Evolutionary conservation across 345 rosid species (phyloP), one percentile per base, ranked within the genome.

Genomic region (Rhizophora mangle): DNA sequence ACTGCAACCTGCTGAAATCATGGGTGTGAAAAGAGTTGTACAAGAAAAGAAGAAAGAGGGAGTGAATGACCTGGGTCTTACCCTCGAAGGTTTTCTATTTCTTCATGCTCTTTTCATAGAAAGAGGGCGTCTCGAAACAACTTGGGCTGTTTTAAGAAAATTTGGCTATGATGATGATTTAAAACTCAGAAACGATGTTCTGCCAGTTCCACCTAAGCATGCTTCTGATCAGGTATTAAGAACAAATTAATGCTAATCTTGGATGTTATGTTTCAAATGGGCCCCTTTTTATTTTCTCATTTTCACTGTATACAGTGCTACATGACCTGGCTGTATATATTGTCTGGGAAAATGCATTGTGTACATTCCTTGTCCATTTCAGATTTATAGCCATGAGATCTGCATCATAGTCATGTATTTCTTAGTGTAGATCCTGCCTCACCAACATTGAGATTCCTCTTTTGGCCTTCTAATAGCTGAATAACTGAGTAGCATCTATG

Each of bases 141-240:
- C 89, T 72, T 91, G 97, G 97, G 80, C 89, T 71, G 91, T 91
- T 65, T 75, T 91, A 73, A 87, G 97, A 74, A 87, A 86, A 81
- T 91, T 82, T 76, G 95, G 95, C 64, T 91, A 89, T 77, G 79
- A 82, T 60, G 87, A 86, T 73, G 79, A 81, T 56, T 79, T 91
- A 74, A 88, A 85, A 79, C 81, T 91, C 62, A 87, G 81, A 76
- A 78, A 84, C 72, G 88, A 87, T 74, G 78, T 78, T 64, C 85
- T 91, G 70, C 81, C 87, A 1, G 49, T 82, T 78, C 89, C 91
- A 67, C 64, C 74, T 19, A 91, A 84, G 81, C 85, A 78, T 68
- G 82, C 85, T 79, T 80, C 95, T 77, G 95, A 91, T 70, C 97
- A 91, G 97, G 95, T 86, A 19, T 62, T 29, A 56, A 64, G 65